Conservation (phyloP, 345 rosid genomes). For the Eucalyptus regnans region DNA sequence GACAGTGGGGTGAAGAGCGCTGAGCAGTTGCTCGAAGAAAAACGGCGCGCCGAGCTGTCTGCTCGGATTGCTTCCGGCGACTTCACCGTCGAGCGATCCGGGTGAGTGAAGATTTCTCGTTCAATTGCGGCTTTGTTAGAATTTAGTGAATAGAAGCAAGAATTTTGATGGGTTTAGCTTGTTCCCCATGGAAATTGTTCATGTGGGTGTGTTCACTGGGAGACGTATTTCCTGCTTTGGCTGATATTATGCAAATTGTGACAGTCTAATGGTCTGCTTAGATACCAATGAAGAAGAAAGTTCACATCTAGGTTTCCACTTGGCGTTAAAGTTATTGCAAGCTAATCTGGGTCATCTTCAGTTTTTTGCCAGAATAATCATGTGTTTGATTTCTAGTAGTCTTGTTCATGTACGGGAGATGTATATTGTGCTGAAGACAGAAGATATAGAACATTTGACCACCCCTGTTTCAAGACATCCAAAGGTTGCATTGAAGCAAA, state of each 20-base stretch:
- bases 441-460: neutral
- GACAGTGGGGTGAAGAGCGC: constrained; percentile 22
- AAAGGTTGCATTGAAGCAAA: neutral
- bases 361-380: neutral
- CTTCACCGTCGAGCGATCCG: constrained; percentile 49
- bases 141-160: neutral
- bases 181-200: neutral
- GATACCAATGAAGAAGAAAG: neutral
- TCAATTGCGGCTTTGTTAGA: neutral
- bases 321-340: neutral
- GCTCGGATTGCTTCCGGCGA: constrained; percentile 80
- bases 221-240: neutral
- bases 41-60: constrained; percentile 65
- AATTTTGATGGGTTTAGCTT: neutral
- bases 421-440: neutral
- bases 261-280: neutral
- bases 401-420: neutral
- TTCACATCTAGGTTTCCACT: neutral
- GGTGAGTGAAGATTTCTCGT: constrained; percentile 17
- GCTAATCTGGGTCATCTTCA: neutral
- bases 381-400: neutral
- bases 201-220: neutral
- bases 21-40: constrained; percentile 45
- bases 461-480: neutral
- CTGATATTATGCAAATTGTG: neutral